Conservation (phyloP, 1,284 basidiomycete genomes). For the Psilocybe mexicana region DNA sequence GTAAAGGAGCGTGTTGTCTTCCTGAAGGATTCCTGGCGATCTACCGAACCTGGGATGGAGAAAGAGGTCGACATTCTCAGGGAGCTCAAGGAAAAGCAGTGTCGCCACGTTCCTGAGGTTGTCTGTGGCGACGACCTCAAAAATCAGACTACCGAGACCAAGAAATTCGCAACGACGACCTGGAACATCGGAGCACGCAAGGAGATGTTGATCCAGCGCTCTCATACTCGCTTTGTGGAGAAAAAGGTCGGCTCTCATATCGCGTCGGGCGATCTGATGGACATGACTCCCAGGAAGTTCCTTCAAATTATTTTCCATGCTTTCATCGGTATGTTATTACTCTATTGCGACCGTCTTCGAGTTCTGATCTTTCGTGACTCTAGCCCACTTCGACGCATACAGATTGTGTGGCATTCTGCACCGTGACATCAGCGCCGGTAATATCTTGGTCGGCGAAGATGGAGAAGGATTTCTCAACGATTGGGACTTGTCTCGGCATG, state of each 20-base stretch:
- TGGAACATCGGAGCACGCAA: constrained; percentile 14
- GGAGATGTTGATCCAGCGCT: background rate
- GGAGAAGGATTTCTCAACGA: constrained; percentile 8
- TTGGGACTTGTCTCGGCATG: constrained; percentile 5
- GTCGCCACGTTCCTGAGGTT: constrained; percentile 20
- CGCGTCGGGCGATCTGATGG: constrained; percentile 5
- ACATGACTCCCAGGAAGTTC: constrained; percentile 3
- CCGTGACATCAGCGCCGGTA: constrained; percentile 9
- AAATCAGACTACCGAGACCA: constrained; percentile 14
- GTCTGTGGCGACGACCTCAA: constrained; percentile 22
- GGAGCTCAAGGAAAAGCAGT: constrained; percentile 13
- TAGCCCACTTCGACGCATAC: constrained; percentile 10
- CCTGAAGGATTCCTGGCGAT: constrained; percentile 30
- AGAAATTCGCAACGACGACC: background rate
- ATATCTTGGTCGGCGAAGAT: constrained; percentile 2
- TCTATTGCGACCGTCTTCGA: constrained; percentile 3
- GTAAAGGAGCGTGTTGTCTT: constrained; percentile 15
- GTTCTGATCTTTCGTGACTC: background rate
- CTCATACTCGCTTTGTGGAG: constrained; percentile 1
- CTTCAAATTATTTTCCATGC: background rate
- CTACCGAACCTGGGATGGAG: constrained; percentile 9
- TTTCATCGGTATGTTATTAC: background rate
- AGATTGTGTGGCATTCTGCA: constrained; percentile 9
- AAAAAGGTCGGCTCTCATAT: background rate
- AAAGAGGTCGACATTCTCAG: constrained; percentile 24